Evolutionary conservation across 768 basidiomycete genomes (phyloP).

Genomic region (Auricularia cornea): DNA sequence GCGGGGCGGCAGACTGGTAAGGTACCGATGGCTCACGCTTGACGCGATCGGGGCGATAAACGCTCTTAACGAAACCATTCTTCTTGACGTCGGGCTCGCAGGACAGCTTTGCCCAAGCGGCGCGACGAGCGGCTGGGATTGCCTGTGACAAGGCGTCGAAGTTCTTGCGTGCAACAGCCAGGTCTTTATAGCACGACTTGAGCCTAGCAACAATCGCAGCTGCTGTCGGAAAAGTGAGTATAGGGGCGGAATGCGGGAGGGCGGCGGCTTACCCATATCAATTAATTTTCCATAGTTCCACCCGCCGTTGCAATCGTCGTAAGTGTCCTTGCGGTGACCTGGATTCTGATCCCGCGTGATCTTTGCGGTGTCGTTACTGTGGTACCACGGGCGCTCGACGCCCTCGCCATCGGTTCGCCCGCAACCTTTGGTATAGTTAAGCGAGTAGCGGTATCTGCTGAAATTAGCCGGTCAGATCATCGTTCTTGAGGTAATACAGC

Average conservation of each 20-base stretch:
- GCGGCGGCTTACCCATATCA: constrained; percentile 14
- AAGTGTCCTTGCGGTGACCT: constrained; percentile 20
- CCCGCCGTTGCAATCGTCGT: constrained; percentile 30
- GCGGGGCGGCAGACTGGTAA: no score
- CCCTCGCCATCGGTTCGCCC: constrained; percentile 30
- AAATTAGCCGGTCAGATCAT: no score
- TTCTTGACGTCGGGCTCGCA: no score
- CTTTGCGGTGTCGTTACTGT: constrained; percentile 21
- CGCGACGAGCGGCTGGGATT: no score
- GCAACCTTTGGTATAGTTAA: not conserved
- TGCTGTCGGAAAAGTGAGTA: not conserved
- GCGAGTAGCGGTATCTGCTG: constrained; percentile 6
- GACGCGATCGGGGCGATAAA: no score
- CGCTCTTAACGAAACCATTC: no score
- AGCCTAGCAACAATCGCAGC: not conserved
- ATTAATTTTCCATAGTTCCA: constrained; percentile 29
- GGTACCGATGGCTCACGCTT: no score
- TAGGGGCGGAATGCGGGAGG: not conserved
- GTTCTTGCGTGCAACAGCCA: no score
- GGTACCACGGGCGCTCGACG: constrained; percentile 30
- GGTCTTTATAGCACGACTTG: not conserved
- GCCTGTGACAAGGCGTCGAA: no score
- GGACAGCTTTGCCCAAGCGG: no score
- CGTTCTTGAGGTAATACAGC: no score
- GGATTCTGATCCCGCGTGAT: constrained; percentile 32